These are phyloP conservation scores for Xylariaceae sp. DNA, from an alignment of 2,329 filamentous ascomycete species.

Conservation along the genomic window DNA sequence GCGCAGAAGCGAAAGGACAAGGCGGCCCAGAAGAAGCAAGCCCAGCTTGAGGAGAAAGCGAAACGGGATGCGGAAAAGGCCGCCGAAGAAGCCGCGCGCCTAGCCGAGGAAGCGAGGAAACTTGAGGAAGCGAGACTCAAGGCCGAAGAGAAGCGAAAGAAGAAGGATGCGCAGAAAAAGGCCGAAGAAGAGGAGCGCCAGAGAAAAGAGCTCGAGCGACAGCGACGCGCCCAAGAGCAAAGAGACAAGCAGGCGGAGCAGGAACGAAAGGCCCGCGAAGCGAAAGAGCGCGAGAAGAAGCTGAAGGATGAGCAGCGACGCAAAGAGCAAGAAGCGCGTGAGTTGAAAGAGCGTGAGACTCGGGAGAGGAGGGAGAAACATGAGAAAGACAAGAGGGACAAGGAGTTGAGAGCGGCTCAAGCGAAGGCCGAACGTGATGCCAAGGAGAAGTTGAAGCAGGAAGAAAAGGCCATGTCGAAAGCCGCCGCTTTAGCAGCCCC, in stretches of 20 bases:
- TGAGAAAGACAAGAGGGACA: slow-evolving; percentile 61
- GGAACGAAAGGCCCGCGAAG: slow-evolving; percentile 81
- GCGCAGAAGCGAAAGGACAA: slow-evolving; percentile 96
- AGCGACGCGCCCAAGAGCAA: slow-evolving; percentile 78
- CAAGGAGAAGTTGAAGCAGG: slow-evolving; percentile 50
- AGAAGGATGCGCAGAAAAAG: slow-evolving; percentile 87
- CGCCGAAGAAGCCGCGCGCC: slow-evolving; percentile 77
- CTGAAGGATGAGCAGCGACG: slow-evolving; percentile 80
- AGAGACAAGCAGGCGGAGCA: slow-evolving; percentile 82
- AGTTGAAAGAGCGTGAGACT: slow-evolving; percentile 68
- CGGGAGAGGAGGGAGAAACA: slow-evolving; percentile 60
- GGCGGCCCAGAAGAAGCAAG: slow-evolving; percentile 84
- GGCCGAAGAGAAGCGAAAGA: slow-evolving; percentile 87
- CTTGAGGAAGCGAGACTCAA: slow-evolving; percentile 79
- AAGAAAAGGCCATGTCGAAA: slow-evolving; percentile 48
- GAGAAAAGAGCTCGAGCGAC: slow-evolving; percentile 83
- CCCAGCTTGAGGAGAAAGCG: slow-evolving; percentile 87
- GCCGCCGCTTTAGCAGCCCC: slow-evolving; percentile 42
- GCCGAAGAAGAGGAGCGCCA: slow-evolving; percentile 86
- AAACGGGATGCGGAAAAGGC: slow-evolving; percentile 86
- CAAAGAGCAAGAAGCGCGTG: slow-evolving; percentile 75
- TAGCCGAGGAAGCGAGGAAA: slow-evolving; percentile 76
- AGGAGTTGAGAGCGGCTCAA: slow-evolving; percentile 49
- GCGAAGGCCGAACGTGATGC: slow-evolving; percentile 51
- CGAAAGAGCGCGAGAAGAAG: slow-evolving; percentile 81